Evolutionary conservation across 108 stramenopile genomes (phyloP).

Genomic region (Skeletonema menzelii): DNA sequence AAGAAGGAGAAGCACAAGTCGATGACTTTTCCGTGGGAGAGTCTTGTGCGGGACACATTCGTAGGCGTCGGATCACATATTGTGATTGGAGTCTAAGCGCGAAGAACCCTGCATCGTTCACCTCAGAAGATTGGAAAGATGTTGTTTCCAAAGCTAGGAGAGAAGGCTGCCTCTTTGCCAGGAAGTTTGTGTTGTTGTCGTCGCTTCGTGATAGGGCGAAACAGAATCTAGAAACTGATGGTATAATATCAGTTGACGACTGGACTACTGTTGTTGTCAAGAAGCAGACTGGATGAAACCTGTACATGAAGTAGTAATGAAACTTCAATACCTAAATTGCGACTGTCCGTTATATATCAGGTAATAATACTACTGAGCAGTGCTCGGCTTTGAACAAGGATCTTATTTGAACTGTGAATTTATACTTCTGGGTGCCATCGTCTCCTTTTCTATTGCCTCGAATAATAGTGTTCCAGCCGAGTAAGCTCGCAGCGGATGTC

Average conservation of each 20-base stretch:
- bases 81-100: constrained; percentile 82
- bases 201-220: constrained; percentile 1
- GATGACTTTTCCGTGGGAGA: constrained; percentile 12
- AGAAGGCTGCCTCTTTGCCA: constrained; percentile 80
- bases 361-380: no score
- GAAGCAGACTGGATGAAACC: neutral
- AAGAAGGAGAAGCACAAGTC: constrained; percentile 9
- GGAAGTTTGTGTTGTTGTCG: constrained; percentile 67
- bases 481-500: neutral
- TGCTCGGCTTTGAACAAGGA: no score
- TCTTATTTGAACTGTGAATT: neutral
- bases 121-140: constrained; percentile 52
- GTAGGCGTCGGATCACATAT: constrained; percentile 65
- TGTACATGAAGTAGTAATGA: no score
- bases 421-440: neutral
- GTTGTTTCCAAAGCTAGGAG: constrained; percentile 62
- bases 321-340: neutral
- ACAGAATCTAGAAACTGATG: neutral
- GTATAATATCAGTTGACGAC: constrained; percentile 28
- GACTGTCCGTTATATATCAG: no score
- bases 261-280: constrained; percentile 24
- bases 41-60: constrained; percentile 42
- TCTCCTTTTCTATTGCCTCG: neutral
- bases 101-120: constrained; percentile 80
- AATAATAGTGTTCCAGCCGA: neutral